Conservation (phyloP, 352 stramenopile species). For the Detonula confervacea region DNA sequence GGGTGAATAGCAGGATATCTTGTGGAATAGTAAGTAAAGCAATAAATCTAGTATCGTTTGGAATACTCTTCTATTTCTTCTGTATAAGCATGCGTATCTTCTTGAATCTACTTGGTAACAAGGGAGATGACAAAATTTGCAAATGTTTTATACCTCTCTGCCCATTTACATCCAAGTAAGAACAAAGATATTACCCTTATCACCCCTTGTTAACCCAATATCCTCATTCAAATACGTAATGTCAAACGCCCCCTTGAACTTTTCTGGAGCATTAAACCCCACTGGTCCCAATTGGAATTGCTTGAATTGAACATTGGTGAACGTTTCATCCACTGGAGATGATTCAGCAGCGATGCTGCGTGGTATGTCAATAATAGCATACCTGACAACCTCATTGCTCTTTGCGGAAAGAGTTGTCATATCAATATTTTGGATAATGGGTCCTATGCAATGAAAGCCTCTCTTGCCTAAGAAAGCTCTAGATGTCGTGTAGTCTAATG, state of each 20-base stretch:
- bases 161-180: constrained; percentile 50
- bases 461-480: constrained; percentile 54
- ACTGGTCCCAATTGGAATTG: constrained; percentile 59
- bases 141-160: no score
- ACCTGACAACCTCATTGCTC: constrained; percentile 61
- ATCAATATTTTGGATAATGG: constrained; percentile 65
- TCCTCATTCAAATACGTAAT: constrained; percentile 76
- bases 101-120: no score
- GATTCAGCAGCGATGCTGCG: constrained; percentile 54
- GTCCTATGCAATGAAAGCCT: constrained; percentile 45
- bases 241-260: constrained; percentile 62
- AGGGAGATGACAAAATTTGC: no score
- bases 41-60: no score
- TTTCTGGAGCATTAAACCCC: constrained; percentile 59
- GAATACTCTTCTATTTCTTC: no score
- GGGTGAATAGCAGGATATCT: no score
- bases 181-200: constrained; percentile 75
- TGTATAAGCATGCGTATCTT: no score
- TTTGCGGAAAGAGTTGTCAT: constrained; percentile 45
- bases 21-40: no score
- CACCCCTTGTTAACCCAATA: constrained; percentile 60
- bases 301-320: constrained; percentile 68
- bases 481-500: constrained; percentile 61
- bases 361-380: constrained; percentile 50
- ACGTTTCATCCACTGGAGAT: constrained; percentile 48